Evolutionary conservation across 495 filamentous ascomycete species (phyloP).

Genomic region (Penicillium samsonianum): DNA sequence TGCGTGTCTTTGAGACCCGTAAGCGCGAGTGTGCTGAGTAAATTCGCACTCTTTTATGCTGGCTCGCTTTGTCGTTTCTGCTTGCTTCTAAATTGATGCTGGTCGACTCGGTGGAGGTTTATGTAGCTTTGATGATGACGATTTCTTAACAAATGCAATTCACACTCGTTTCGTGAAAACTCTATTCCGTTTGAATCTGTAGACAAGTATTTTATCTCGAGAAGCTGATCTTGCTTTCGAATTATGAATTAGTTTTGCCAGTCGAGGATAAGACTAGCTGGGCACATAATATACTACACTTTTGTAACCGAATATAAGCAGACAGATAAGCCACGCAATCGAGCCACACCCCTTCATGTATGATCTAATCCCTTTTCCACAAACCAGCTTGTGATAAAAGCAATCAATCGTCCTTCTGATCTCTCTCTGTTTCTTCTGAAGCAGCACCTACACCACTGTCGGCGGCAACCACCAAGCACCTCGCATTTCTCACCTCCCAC

Average conservation of each 20-base stretch:
- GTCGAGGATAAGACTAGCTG: neutral
- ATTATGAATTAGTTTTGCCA: slow-evolving; percentile 17
- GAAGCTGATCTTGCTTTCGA: neutral
- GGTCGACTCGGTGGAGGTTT: slow-evolving; percentile 4
- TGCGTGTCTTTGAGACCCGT: slow-evolving; percentile 73
- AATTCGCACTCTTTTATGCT: slow-evolving; percentile 8
- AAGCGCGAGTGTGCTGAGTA: slow-evolving; percentile 61
- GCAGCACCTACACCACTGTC: slow-evolving; percentile 10
- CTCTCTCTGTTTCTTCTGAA: slow-evolving; percentile 6
- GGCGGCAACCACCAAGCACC: slow-evolving; percentile 32
- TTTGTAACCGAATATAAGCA: neutral
- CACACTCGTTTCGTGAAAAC: slow-evolving; percentile 27
- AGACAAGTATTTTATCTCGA: neutral
- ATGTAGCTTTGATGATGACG: slow-evolving; percentile 12
- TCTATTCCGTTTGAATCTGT: neutral
- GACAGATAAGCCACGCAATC: neutral
- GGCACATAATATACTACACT: neutral
- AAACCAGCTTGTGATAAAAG: neutral
- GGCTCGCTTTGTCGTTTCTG: neutral
- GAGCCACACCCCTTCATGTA: neutral
- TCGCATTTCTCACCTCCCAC: slow-evolving; percentile 84
- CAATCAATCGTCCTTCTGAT: slow-evolving; percentile 9
- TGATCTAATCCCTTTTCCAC: neutral
- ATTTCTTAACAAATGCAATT: slow-evolving; percentile 19
- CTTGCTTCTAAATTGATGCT: slow-evolving; percentile 10